Percentiles rank a stretch among this genome's conserved stretches.
Evolutionary conservation across 1,139 yeast genomes (phyloP).

Genomic region (Candida pseudoviswanathii): DNA sequence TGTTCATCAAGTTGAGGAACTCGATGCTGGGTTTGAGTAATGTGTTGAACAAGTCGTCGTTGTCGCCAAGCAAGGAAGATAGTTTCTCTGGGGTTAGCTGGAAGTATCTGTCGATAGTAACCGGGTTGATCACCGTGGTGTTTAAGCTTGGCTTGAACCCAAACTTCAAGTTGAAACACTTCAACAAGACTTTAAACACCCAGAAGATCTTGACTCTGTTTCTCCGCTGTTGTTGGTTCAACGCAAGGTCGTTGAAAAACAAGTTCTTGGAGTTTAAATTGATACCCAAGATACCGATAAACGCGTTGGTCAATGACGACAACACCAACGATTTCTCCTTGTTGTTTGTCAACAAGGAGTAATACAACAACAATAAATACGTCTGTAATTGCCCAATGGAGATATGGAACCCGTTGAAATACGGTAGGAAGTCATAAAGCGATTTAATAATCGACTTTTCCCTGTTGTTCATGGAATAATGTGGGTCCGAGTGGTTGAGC

Average conservation of each 20-base stretch:
- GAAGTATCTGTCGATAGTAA: conserved; percentile 50
- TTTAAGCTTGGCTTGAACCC: conserved; percentile 52
- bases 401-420: conserved; percentile 47
- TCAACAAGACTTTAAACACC: conserved; percentile 57
- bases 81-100: conserved; percentile 51
- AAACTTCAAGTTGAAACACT: conserved; percentile 52
- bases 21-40: conserved; percentile 48
- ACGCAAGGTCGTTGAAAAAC: conserved; percentile 48
- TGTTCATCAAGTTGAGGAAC: conserved; percentile 46
- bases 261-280: conserved; percentile 48
- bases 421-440: conserved; percentile 49
- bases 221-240: conserved; percentile 39
- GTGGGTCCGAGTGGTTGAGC: conserved; percentile 42
- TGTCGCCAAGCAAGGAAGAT: conserved; percentile 32
- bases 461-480: conserved; percentile 25
- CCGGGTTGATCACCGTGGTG: conserved; percentile 53
- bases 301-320: conserved; percentile 46
- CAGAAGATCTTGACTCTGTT: conserved; percentile 62
- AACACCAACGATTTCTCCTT: conserved; percentile 49
- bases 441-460: conserved; percentile 32
- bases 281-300: conserved; percentile 50
- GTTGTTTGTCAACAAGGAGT: conserved; percentile 47
- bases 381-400: conserved; percentile 46
- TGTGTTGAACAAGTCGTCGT: conserved; percentile 41
- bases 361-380: conserved; percentile 43